Base-by-base conservation (phyloP, 352 stramenopile species). In the Elongisporangium prolatum region DNA sequence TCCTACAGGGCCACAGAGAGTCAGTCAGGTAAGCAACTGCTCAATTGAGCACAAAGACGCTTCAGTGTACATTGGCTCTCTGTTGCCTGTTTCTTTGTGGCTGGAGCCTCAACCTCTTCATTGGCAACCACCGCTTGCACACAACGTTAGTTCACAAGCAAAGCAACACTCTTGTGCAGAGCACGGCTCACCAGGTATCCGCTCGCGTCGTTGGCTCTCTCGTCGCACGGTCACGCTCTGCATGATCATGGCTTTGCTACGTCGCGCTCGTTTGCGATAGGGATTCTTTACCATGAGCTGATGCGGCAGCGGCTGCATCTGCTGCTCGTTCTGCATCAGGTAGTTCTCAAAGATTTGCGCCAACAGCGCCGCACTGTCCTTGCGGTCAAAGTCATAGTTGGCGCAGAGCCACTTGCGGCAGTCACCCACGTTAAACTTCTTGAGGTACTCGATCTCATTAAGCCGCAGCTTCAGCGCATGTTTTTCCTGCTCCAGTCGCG, bases 361-460 rank as follows among this genome's bases (percentile, higher is more conserved):
- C 20, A 85, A 57, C 49, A 80, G 68, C 55, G 71, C 72, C 17
- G 75, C 64, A 4, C 70, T 71, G 64, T 85, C 75, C 48, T 78
- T 78, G 48, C 75, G 72, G 54, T 85, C 75, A 52, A 85, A 85
- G 28, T 82, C 75, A 62, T 68, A 85, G 61, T 85, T 85, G 56
- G 49, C 58, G 14, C 61, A 58, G 38, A 85, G 65, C 75, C 75
- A 85, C 50, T 76, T 76, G 52, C 76, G 73, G 65, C 75, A 85
- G 52, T 85, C 65, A 0, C 47, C 61, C 21, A 72, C 44, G 48
- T 68, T 63, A 50, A 85, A 85, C 57, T 64, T 61, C 24, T 69
- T 62, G 24, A 65, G 60, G 54, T 71, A 80, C 50, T 77, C 54
- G 20, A 79, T 53, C 38, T 77, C 64, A 50, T 78, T 76, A 21